Conservation (phyloP, 2,329 filamentous ascomycete genomes). For the Aspergillus pseudonomiae region DNA sequence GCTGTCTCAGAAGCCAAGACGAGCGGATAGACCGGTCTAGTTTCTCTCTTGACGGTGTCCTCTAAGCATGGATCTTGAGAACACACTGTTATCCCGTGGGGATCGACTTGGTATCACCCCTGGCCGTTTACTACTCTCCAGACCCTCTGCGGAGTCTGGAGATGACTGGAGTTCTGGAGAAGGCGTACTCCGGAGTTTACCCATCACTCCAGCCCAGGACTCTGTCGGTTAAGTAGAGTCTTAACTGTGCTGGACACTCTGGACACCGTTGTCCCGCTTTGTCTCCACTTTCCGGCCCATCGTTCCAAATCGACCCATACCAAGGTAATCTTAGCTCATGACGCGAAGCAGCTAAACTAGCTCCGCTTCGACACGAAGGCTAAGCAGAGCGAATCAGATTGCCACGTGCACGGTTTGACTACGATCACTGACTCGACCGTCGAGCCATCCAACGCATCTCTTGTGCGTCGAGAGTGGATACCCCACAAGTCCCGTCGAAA, state of each 20-base stretch:
- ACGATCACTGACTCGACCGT: not conserved
- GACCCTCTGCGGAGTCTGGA: not conserved
- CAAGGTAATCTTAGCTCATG: not conserved
- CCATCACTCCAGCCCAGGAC: not conserved
- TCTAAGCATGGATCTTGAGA: not conserved
- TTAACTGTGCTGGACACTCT: not conserved
- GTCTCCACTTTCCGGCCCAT: not conserved
- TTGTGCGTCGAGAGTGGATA: not conserved
- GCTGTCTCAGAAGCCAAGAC: not conserved
- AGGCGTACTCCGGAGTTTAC: not conserved
- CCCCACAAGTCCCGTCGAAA: not conserved
- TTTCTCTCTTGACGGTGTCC: not conserved
- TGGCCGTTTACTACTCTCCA: not conserved
- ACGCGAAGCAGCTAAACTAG: not conserved
- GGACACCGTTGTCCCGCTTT: not conserved
- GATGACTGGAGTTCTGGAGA: too few species aligned
- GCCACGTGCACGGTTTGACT: not conserved
- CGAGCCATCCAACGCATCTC: not conserved
- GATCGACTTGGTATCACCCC: not conserved
- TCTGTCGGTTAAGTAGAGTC: too few species aligned
- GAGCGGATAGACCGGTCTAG: not conserved
- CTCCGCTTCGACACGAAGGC: not conserved
- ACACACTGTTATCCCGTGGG: not conserved
- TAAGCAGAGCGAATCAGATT: not conserved
- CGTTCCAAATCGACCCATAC: not conserved